Conservation (phyloP, 805 yeast genomes). For the Sugiyamaella floridensis region DNA sequence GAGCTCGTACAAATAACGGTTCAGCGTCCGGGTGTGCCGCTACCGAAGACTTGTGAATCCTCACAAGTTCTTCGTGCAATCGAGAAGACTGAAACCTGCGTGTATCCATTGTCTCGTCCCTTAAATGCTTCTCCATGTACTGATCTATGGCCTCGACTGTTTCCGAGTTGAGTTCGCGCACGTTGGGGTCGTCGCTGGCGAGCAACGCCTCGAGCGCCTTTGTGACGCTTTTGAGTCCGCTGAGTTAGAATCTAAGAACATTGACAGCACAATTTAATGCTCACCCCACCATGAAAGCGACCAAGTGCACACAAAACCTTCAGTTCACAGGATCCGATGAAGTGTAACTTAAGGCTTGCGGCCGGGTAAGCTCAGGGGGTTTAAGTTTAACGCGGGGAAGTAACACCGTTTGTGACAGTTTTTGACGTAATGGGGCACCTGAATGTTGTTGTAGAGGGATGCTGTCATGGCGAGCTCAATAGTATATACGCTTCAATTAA, state of each 20-base stretch:
- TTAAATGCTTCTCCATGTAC: conserved; percentile 9
- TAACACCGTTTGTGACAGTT: no score
- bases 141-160: conserved; percentile 5
- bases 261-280: neutral
- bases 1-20: conserved; percentile 26
- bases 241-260: neutral
- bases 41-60: conserved; percentile 20
- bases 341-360: neutral
- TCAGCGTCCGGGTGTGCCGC: conserved; percentile 13
- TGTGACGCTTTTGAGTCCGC: conserved; percentile 1
- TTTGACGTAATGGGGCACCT: neutral
- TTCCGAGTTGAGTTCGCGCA: neutral
- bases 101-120: conserved; percentile 12
- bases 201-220: conserved; percentile 3
- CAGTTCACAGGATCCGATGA: no score
- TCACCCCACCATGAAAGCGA: neutral
- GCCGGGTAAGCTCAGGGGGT: neutral
- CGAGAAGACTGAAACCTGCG: conserved; percentile 19
- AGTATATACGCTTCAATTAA: conserved; percentile 43
- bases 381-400: no score
- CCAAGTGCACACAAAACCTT: neutral
- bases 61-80: conserved; percentile 32
- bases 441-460: conserved; percentile 73
- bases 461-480: conserved; percentile 78
- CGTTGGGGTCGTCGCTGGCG: neutral